These are phyloP conservation scores for Pulveroboletus sp. DNA, from an alignment of 768 basidiomycete genomes.

Conservation along the genomic window DNA sequence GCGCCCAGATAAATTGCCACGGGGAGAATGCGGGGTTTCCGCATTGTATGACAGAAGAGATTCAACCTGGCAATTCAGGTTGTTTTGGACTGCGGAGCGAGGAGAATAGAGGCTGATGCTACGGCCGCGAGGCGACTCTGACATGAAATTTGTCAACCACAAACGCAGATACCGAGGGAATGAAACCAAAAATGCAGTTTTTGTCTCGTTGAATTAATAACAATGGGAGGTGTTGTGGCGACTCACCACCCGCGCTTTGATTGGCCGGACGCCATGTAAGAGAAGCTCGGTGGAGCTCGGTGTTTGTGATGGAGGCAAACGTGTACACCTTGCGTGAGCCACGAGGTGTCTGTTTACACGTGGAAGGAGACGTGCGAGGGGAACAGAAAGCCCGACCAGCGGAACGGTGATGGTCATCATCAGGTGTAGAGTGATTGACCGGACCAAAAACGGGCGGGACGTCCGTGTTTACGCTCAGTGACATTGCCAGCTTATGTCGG, in stretches of 20 bases:
- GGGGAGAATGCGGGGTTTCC: conserved; percentile 28
- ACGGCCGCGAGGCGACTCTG: conserved; percentile 30
- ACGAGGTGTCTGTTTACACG: conserved; percentile 24
- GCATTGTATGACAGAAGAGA: conserved; percentile 28
- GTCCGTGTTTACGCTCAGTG: conserved; percentile 29
- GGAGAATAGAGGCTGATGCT: conserved; percentile 32
- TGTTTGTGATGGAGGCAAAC: conserved; percentile 30
- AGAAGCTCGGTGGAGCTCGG: conserved; percentile 29
- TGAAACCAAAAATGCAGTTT: conserved; percentile 22
- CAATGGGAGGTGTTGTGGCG: conserved; percentile 13
- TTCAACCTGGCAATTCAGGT: conserved; percentile 15
- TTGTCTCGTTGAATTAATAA: conserved; percentile 12
- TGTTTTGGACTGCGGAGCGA: conserved; percentile 23
- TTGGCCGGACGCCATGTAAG: conserved; percentile 21
- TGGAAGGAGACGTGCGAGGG: conserved; percentile 20
- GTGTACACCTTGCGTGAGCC: conserved; percentile 31
- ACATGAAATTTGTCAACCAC: conserved; percentile 17
- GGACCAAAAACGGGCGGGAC: conserved; percentile 20
- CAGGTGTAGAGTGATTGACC: conserved; percentile 16
- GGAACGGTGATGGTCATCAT: conserved; percentile 12
- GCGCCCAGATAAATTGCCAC: conserved; percentile 22
- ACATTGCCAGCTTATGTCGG: conserved; percentile 19
- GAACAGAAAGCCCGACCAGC: conserved; percentile 11
- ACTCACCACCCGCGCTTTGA: conserved; percentile 28
- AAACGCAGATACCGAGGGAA: conserved; percentile 15